Conservation (phyloP, 257 asterid species). For the Solanum ossicruentum region DNA sequence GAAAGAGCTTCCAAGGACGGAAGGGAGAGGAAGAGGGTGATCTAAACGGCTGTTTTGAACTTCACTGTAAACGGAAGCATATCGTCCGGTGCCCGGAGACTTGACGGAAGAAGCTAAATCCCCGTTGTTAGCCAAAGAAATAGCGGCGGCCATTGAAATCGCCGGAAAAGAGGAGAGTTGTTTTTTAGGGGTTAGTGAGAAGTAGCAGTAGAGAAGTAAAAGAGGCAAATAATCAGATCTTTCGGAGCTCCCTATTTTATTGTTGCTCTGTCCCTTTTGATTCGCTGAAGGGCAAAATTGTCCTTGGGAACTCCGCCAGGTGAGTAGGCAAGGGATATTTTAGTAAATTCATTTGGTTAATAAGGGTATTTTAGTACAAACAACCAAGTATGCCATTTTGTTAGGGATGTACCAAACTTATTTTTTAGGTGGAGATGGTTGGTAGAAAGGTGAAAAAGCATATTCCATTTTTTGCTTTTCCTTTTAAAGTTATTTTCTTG, state of each 20-base stretch:
- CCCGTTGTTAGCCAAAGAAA: constrained; percentile 20
- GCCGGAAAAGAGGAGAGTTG: neutral
- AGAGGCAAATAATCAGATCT: constrained; percentile 11
- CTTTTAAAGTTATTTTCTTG: neutral
- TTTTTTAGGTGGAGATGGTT: neutral
- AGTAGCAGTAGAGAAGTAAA: neutral
- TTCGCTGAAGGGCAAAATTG: constrained; percentile 8
- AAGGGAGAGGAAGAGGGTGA: constrained; percentile 75
- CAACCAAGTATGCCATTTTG: neutral
- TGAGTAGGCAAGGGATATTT: neutral
- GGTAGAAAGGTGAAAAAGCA: neutral
- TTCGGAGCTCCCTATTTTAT: neutral
- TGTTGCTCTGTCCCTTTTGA: neutral
- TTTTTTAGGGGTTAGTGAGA: neutral
- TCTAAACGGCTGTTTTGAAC: constrained; percentile 87
- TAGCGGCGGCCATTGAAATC: constrained; percentile 26
- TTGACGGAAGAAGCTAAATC: constrained; percentile 13
- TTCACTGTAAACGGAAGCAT: constrained; percentile 67
- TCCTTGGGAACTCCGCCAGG: constrained; percentile 18
- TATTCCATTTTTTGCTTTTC: neutral
- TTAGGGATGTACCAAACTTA: neutral
- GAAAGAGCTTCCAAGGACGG: constrained; percentile 60
- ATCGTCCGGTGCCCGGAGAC: constrained; percentile 33
- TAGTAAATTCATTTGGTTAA: neutral
- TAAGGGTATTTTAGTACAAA: constrained; percentile 1